phyloP scores from a whole-genome alignment of 495 filamentous ascomycete genomes.

The Xylaria curta region DNA sequence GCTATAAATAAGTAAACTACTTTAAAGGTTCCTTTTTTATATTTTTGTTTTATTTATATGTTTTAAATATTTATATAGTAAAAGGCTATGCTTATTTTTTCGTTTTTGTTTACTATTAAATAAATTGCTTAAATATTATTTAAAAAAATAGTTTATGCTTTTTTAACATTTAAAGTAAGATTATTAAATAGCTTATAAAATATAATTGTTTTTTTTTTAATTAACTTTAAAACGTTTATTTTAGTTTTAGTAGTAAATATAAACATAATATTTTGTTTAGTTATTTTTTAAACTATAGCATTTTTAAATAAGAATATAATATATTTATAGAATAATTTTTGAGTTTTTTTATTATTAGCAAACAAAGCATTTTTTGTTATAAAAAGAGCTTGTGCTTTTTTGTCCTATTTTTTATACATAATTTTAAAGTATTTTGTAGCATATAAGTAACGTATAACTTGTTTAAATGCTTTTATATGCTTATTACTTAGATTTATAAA shows the following conservation, averaged over 20 bases:
- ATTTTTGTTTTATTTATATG: no score
- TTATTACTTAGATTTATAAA: neutral
- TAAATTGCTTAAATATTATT: neutral
- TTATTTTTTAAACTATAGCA: neutral
- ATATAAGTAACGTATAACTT: neutral
- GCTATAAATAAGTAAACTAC: no score
- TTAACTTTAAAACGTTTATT: neutral
- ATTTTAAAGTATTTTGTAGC: neutral
- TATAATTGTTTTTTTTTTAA: neutral
- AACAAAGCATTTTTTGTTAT: neutral
- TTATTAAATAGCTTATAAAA: neutral
- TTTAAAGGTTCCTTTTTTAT: no score
- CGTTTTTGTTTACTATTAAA: neutral
- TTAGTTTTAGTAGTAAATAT: neutral
- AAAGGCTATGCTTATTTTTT: neutral
- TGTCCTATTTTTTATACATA: neutral
- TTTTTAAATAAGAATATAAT: constrained; percentile 3
- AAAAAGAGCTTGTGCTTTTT: no score
- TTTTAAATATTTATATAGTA: no score
- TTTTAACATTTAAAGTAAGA: neutral
- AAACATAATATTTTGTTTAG: neutral
- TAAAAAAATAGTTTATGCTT: neutral
- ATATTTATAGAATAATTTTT: neutral
- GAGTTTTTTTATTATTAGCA: neutral
- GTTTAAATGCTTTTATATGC: neutral